phyloP scores from a whole-genome alignment of 495 filamentous ascomycete genomes.

The Elaphomyces granulatus region DNA sequence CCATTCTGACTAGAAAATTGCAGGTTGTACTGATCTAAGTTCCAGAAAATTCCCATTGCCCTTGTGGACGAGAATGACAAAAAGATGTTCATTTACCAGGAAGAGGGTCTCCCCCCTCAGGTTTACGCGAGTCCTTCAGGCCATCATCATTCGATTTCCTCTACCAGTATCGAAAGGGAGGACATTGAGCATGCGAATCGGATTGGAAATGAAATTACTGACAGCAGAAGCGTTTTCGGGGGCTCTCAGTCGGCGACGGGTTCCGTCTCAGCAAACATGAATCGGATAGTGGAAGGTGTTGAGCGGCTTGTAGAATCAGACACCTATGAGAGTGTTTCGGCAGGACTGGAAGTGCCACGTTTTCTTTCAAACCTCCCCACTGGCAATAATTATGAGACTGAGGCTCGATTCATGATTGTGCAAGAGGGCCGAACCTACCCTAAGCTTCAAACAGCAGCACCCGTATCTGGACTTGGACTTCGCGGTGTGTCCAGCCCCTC shows the following conservation, averaged over 20 bases:
- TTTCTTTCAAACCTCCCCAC: conserved; percentile 17
- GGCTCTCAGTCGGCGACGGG: conserved; percentile 34
- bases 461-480: conserved; percentile 25
- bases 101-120: conserved; percentile 38
- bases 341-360: conserved; percentile 9
- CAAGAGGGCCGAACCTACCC: conserved; percentile 11
- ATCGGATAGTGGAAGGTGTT: conserved; percentile 47
- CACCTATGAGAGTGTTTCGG: conserved; percentile 30
- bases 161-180: conserved; percentile 29
- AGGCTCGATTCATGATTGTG: conserved; percentile 12
- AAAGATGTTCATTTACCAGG: conserved; percentile 41
- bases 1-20: conserved; percentile 1
- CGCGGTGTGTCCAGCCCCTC: conserved; percentile 11
- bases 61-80: conserved; percentile 33
- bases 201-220: conserved; percentile 18
- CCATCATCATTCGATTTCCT: conserved; percentile 24
- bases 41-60: conserved; percentile 31
- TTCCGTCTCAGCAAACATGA: conserved; percentile 37
- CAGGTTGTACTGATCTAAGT: background rate
- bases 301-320: conserved; percentile 45
- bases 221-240: conserved; percentile 25
- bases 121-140: conserved; percentile 30
- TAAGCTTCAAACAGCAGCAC: conserved; percentile 17
- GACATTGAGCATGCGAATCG: conserved; percentile 26
- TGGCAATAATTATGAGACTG: conserved; percentile 14